A percentile compares a stretch with the other conserved stretches of the same genome.
Evolutionary conservation across 2,329 filamentous ascomycete genomes (phyloP).

Genomic region (Pseudomassariella vexata): DNA sequence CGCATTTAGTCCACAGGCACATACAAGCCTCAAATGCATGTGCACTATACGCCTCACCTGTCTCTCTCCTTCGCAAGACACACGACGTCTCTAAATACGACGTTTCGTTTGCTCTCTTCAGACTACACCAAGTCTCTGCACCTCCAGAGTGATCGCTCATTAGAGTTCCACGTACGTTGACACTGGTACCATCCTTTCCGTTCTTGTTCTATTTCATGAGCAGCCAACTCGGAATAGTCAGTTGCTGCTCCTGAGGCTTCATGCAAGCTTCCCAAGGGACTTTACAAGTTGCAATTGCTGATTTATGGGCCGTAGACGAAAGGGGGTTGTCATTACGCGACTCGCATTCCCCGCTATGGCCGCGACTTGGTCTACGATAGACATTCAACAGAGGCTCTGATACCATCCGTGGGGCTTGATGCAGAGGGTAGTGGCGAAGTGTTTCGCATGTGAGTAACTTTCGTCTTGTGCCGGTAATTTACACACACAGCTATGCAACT

Average conservation of each 20-base stretch:
- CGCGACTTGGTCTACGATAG: constrained; percentile 83
- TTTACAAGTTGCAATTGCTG: no score
- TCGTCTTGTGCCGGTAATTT: no score
- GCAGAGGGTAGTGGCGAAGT: constrained; percentile 84
- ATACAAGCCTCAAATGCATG: constrained; percentile 74
- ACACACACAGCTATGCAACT: no score
- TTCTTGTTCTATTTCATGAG: no score
- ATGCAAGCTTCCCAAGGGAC: no score
- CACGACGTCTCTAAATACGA: constrained; percentile 86
- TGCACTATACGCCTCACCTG: constrained; percentile 89
- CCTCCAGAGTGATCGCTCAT: constrained; percentile 81
- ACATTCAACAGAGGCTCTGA: constrained; percentile 73
- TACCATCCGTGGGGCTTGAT: constrained; percentile 85
- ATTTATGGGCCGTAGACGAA: no score
- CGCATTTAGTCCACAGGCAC: constrained; percentile 13
- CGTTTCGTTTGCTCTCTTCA: constrained; percentile 78
- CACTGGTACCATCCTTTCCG: no score
- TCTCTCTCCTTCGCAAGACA: constrained; percentile 92
- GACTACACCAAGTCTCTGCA: constrained; percentile 95
- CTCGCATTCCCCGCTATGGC: constrained; percentile 88
- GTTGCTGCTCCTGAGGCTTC: no score
- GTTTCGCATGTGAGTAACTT: no score
- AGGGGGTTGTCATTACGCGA: constrained; percentile 78
- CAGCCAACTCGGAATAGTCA: no score
- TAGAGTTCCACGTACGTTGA: constrained; percentile 95